These are phyloP conservation scores for Lachnellula arida DNA, from an alignment of 2,329 filamentous ascomycete genomes.

Conservation along the genomic window DNA sequence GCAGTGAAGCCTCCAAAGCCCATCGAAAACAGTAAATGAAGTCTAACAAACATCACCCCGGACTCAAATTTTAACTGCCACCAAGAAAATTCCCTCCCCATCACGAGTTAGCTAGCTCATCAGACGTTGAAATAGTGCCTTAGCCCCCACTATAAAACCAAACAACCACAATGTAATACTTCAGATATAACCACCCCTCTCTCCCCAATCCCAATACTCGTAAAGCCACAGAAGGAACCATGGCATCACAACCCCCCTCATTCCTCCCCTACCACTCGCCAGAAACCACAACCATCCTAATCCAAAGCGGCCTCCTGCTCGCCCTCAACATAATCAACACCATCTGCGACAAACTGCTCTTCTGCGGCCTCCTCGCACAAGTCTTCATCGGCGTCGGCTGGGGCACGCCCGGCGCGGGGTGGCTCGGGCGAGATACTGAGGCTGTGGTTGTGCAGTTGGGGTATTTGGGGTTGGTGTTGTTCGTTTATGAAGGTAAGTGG, in stretches of 20 bases:
- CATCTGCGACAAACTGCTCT: constrained; percentile 42
- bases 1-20: too few species aligned
- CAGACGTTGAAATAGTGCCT: not conserved
- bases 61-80: too few species aligned
- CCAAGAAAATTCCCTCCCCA: too few species aligned
- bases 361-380: constrained; percentile 4
- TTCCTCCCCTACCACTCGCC: constrained; percentile 53
- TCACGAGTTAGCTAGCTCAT: too few species aligned
- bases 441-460: constrained; percentile 58
- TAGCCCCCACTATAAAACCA: not conserved
- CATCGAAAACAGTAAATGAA: too few species aligned
- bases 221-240: not conserved
- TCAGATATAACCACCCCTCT: too few species aligned
- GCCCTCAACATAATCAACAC: constrained; percentile 55
- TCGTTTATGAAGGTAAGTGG: constrained; percentile 62
- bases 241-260: not conserved
- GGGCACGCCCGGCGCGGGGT: constrained; percentile 25
- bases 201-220: too few species aligned
- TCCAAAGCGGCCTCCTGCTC: constrained; percentile 56
- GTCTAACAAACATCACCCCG: too few species aligned
- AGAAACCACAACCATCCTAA: constrained; percentile 51
- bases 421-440: constrained; percentile 49
- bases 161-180: not conserved
- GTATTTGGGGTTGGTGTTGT: constrained; percentile 63
- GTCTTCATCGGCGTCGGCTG: constrained; percentile 2